Conservation (phyloP, 2,329 filamentous ascomycete genomes). For the Cordyceps cicadae region DNA sequence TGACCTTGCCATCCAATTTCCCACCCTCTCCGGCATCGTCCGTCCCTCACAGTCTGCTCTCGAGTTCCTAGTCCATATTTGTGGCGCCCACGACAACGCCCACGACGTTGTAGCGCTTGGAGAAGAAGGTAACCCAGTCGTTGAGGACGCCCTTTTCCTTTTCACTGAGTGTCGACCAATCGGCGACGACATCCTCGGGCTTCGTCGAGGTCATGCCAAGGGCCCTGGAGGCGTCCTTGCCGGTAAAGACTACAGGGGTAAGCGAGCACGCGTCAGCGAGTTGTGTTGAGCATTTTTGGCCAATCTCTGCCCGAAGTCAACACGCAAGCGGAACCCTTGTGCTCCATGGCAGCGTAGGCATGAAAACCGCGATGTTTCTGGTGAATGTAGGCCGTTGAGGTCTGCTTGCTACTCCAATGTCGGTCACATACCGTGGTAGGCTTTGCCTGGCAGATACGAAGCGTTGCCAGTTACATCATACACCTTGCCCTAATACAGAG, state of each 20-base stretch:
- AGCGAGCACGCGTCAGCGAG: background rate
- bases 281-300: constrained; percentile 14
- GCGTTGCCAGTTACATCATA: constrained; percentile 88
- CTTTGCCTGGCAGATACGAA: constrained; percentile 34
- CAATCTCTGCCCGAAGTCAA: background rate
- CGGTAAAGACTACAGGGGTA: constrained; percentile 67
- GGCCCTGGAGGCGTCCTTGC: constrained; percentile 90
- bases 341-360: too few relatives aligned
- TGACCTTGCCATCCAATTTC: background rate
- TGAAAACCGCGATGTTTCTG: background rate
- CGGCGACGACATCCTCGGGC: constrained; percentile 68
- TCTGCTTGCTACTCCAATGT: background rate
- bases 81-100: constrained; percentile 56
- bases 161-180: constrained; percentile 76
- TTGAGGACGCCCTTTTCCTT: constrained; percentile 78
- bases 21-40: background rate
- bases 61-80: constrained; percentile 37
- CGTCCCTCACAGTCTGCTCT: background rate
- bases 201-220: constrained; percentile 82
- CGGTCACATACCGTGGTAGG: constrained; percentile 63
- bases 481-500: constrained; percentile 63
- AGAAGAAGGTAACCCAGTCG: constrained; percentile 95
- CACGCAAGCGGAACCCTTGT: background rate
- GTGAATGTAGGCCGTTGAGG: background rate
- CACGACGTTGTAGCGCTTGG: constrained; percentile 90